Conservation (phyloP, 2,329 filamentous ascomycete genomes). For the Beauveria bassiana region DNA sequence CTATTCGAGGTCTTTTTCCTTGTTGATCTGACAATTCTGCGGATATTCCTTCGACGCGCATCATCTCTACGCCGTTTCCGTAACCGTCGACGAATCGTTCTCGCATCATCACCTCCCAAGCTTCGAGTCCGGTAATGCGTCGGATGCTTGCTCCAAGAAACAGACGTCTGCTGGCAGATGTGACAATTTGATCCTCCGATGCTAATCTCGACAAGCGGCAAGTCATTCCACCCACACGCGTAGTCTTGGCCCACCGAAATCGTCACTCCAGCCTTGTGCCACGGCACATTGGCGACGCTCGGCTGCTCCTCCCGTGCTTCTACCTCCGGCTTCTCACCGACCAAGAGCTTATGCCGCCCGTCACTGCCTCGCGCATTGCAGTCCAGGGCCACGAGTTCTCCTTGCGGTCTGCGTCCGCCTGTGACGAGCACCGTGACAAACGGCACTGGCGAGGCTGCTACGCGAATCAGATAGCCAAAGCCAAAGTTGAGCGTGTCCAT, state of each 20-base stretch:
- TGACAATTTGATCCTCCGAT: neutral
- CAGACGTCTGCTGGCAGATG: neutral
- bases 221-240: neutral
- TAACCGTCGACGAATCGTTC: neutral
- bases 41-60: neutral
- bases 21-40: neutral
- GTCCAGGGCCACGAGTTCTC: neutral
- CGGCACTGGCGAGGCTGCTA: neutral
- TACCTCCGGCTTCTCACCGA: neutral
- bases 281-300: neutral
- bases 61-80: neutral
- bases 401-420: neutral
- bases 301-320: neutral
- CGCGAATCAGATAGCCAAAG: neutral
- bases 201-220: neutral
- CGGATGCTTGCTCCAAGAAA: neutral
- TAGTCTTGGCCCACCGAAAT: neutral
- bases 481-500: slow-evolving; percentile 6
- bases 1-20: neutral
- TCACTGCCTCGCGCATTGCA: neutral
- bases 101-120: neutral
- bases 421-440: neutral
- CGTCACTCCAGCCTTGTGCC: slow-evolving; percentile 1
- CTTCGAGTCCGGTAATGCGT: neutral
- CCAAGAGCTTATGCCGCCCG: neutral